phyloP scores from a whole-genome alignment of 2,329 filamentous ascomycete genomes.

The Neurospora sp. region DNA sequence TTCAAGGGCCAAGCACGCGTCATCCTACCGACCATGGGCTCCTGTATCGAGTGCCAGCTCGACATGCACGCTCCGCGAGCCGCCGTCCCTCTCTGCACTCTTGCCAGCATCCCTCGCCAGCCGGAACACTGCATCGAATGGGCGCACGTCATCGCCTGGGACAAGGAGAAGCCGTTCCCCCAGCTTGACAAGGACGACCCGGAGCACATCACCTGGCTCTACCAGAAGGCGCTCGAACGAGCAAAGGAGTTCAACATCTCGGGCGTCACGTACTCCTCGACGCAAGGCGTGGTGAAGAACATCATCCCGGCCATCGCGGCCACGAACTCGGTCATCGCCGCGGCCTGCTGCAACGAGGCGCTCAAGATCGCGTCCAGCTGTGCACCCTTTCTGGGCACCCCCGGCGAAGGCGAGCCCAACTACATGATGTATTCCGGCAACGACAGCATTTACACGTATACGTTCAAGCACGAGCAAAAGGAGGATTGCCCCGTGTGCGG shows the following conservation, averaged over 20 bases:
- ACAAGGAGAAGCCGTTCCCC: slow-evolving; percentile 72
- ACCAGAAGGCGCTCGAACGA: slow-evolving; percentile 69
- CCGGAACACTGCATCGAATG: slow-evolving; percentile 98
- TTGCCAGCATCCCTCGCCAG: slow-evolving; percentile 91
- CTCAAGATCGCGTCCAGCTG: slow-evolving; percentile 83
- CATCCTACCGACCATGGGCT: slow-evolving; percentile 83
- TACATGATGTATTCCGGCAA: slow-evolving; percentile 99
- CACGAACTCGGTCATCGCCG: slow-evolving; percentile 93
- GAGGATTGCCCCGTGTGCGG: slow-evolving; percentile 92
- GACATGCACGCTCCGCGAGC: slow-evolving; percentile 97
- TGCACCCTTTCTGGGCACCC: slow-evolving; percentile 66
- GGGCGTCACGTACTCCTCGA: slow-evolving; percentile 90
- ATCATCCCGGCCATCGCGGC: slow-evolving; percentile 98
- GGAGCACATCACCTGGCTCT: slow-evolving; percentile 96
- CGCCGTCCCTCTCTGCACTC: slow-evolving; percentile 92
- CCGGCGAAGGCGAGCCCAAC: slow-evolving; percentile 49
- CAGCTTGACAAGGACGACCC: slow-evolving; percentile 91
- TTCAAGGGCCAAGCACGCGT: slow-evolving; percentile 97
- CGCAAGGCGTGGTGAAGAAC: slow-evolving; percentile 97
- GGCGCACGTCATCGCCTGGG: slow-evolving; percentile 98
- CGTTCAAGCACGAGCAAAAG: slow-evolving; percentile 90
- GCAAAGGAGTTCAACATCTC: slow-evolving; percentile 82
- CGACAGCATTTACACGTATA: slow-evolving; percentile 93
- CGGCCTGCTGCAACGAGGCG: slow-evolving; percentile 91
- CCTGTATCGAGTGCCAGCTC: slow-evolving; percentile 95